Evolutionary conservation across 495 filamentous ascomycete genomes (phyloP).

Genomic region (Aspergillus asperescens): DNA sequence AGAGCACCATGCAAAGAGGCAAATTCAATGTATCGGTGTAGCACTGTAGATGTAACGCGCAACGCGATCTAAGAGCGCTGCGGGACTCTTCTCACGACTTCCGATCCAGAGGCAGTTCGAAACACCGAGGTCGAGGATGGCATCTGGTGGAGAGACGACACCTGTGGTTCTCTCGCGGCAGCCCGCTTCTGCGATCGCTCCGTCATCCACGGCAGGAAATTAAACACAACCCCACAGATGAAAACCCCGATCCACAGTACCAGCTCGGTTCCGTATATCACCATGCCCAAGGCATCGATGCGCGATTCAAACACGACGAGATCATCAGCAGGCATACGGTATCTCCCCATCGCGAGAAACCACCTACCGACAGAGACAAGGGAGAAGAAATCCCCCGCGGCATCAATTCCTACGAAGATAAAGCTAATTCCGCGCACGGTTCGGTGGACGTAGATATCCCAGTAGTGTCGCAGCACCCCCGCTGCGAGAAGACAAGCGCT

Average conservation of each 20-base stretch:
- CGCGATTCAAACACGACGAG: slow-evolving; percentile 46
- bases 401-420: slow-evolving; percentile 60
- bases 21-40: no score
- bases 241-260: slow-evolving; percentile 59
- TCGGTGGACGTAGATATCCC: slow-evolving; percentile 53
- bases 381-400: slow-evolving; percentile 57
- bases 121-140: slow-evolving; percentile 56
- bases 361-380: slow-evolving; percentile 48
- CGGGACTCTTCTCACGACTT: slow-evolving; percentile 8
- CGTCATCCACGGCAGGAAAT: slow-evolving; percentile 50
- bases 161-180: not conserved
- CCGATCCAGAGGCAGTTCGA: slow-evolving; percentile 40
- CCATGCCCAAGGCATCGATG: slow-evolving; percentile 52
- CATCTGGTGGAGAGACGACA: slow-evolving; percentile 42
- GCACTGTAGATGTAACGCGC: no score
- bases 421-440: slow-evolving; percentile 63
- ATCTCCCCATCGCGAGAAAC: not conserved
- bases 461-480: slow-evolving; percentile 52
- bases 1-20: no score
- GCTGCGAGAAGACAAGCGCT: slow-evolving; percentile 53
- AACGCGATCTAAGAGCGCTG: no score
- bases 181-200: slow-evolving; percentile 16
- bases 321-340: slow-evolving; percentile 6
- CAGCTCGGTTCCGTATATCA: slow-evolving; percentile 58
- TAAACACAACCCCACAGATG: slow-evolving; percentile 53